These are phyloP conservation scores for Tricholomella constricta DNA, from an alignment of 768 basidiomycete genomes.

Conservation along the genomic window DNA sequence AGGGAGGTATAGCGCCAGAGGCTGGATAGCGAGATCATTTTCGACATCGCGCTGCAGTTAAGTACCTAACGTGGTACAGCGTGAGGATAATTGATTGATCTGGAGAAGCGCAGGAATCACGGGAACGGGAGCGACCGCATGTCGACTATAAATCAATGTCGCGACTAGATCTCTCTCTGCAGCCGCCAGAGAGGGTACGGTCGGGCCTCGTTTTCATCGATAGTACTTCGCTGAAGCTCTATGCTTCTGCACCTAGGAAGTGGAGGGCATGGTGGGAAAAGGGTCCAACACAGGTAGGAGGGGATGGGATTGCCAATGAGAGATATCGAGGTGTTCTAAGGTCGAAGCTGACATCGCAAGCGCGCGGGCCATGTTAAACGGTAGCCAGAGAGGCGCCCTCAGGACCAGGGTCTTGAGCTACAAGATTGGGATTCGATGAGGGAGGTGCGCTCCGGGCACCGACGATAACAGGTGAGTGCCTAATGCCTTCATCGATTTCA, in stretches of 20 bases:
- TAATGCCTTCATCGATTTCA: no score
- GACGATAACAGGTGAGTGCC: no score
- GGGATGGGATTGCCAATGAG: neutral
- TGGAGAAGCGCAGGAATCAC: neutral
- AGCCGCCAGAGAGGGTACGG: neutral
- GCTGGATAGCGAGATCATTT: slow-evolving; percentile 1
- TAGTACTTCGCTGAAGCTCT: neutral
- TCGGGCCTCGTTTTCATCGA: neutral
- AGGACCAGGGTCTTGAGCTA: neutral
- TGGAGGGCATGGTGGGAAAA: neutral
- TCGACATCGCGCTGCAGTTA: neutral
- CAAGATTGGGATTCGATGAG: no score
- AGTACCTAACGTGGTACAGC: neutral
- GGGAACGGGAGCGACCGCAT: neutral
- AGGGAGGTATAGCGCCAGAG: slow-evolving; percentile 1
- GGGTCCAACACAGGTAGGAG: neutral
- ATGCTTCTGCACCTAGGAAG: slow-evolving; percentile 1
- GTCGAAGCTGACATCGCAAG: neutral
- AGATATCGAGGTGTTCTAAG: slow-evolving; percentile 1
- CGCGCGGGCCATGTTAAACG: neutral
- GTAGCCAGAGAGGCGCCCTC: neutral
- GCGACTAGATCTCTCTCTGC: neutral
- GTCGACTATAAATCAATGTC: neutral
- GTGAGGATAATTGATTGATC: slow-evolving; percentile 1
- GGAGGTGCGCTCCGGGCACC: no score